phyloP scores from a whole-genome alignment of 2,329 filamentous ascomycete species.

The Phialophora verrucosa region DNA sequence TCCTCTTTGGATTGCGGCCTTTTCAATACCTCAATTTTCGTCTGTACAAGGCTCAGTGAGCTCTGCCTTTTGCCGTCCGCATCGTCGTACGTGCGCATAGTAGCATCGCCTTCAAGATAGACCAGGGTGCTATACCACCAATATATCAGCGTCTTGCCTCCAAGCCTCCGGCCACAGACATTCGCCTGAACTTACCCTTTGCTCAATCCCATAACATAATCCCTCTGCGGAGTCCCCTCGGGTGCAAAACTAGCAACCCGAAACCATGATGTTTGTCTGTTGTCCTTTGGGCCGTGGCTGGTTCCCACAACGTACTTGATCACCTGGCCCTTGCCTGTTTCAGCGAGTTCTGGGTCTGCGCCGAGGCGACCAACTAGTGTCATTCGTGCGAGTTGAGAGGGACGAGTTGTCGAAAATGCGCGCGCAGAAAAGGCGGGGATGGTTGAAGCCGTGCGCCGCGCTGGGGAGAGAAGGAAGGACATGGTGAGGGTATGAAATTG shows the following conservation, averaged over 20 bases:
- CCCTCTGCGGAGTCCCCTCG: slow-evolving; percentile 63
- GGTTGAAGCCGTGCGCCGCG: slow-evolving; percentile 56
- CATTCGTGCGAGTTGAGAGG: slow-evolving; percentile 73
- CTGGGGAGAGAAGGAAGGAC: slow-evolving; percentile 53
- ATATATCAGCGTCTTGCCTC: slow-evolving; percentile 17
- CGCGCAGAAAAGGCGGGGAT: slow-evolving; percentile 56
- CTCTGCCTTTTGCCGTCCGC: slow-evolving; percentile 66
- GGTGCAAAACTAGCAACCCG: slow-evolving; percentile 75
- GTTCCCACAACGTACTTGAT: slow-evolving; percentile 79
- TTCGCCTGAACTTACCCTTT: slow-evolving; percentile 74
- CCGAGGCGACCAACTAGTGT: slow-evolving; percentile 85
- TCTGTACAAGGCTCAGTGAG: slow-evolving; percentile 74
- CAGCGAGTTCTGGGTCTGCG: slow-evolving; percentile 74
- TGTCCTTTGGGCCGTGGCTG: slow-evolving; percentile 68
- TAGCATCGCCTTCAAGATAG: slow-evolving; percentile 81
- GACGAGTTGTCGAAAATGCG: slow-evolving; percentile 75
- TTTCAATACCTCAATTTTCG: slow-evolving; percentile 61
- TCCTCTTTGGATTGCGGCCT: slow-evolving; percentile 34
- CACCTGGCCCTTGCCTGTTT: slow-evolving; percentile 74
- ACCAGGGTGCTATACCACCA: slow-evolving; percentile 68
- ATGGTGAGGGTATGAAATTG: slow-evolving; percentile 18
- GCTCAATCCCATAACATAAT: slow-evolving; percentile 72
- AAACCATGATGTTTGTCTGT: slow-evolving; percentile 85
- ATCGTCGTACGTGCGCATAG: slow-evolving; percentile 70
- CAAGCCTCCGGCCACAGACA: background rate